Conservation (phyloP, 164 flowering plant genomes). For the Sextonia rubra region DNA sequence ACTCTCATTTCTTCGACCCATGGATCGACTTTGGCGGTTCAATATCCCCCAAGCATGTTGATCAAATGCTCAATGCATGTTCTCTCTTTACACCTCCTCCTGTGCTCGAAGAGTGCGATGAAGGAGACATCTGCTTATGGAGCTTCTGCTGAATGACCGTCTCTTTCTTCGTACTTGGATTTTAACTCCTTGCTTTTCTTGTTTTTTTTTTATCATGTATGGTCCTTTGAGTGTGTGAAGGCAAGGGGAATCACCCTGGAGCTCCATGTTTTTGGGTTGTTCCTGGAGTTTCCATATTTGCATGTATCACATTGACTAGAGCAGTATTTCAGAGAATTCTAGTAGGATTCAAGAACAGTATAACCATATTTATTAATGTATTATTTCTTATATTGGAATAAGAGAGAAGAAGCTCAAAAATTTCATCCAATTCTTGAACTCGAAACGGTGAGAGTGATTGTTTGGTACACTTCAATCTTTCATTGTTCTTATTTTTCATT, state of each 20-base stretch:
- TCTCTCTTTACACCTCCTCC: conserved; percentile 12
- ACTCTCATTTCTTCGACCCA: conserved; percentile 3
- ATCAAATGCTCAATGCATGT: conserved; percentile 17
- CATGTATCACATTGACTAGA: not conserved
- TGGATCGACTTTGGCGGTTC: conserved; percentile 19
- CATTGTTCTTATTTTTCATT: not conserved
- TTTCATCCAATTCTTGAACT: not conserved
- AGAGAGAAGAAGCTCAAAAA: not conserved
- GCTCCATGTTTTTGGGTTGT: conserved; percentile 1
- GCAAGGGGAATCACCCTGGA: conserved; percentile 2
- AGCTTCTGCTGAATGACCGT: conserved; percentile 22
- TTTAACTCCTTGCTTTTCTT: not conserved
- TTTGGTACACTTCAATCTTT: not conserved
- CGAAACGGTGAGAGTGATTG: not conserved
- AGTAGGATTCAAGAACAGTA: not conserved
- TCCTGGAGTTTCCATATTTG: not conserved
- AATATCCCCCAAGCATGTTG: conserved; percentile 19
- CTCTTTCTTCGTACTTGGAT: not conserved
- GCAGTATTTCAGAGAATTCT: not conserved
- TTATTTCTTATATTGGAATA: conserved; percentile 2
- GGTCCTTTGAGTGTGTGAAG: not conserved
- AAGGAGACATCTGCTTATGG: conserved; percentile 30
- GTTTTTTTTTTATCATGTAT: not conserved
- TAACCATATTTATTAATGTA: not conserved
- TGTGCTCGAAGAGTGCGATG: conserved; percentile 17